Base-by-base conservation (phyloP, 768 basidiomycete species). In the Suillus americanus region DNA sequence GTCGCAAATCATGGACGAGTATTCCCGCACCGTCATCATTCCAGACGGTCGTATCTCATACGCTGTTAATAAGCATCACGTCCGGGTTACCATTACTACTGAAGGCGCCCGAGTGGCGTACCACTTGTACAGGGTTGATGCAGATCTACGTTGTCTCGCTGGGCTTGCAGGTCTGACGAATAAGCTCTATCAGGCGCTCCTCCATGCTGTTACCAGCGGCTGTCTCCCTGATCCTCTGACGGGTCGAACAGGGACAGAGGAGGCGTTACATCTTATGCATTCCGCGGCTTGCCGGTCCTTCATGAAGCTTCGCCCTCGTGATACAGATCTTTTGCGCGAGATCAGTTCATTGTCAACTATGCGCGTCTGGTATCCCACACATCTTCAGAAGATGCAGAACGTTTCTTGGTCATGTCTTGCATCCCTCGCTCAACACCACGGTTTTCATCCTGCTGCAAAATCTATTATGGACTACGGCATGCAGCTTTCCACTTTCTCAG, bases 221-320 rank as follows among this genome's bases (percentile, higher is more conserved):
- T 77, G 76, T 55, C 69, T 80, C 12, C 72, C 75, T 8, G 84
- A 85, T 69, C 80, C 82, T 1, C 71, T 85, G 28, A 82, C 79
- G 0, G 67, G 68, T n/a, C 78, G 78, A 12, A 80, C 79, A 0
- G 84, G 84, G 5, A 78, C 79, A 1, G 78, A 82, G 48, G 77
- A 84, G 53, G 83, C 83, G 1, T 67, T 84, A 14, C 67, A 73
- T 57, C 69, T 79, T 48, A 70, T 86, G 25, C 65, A 64, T 8
- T 81, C 81, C 1, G 78, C 80, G 3, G 64, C 72, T 12, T 79
- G 72, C 51, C 71, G 67, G 40, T 83, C 84, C 0, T 82, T 85
- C 63, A 77, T 79, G 71, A 69, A 62, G 50, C 70, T 83, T 14
- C 63, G 62, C 28, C 2, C 35, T 14, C 66, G 69, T 2, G 78